Base-by-base conservation (phyloP, 2,329 filamentous ascomycete genomes). In the Colletotrichum sp. region DNA sequence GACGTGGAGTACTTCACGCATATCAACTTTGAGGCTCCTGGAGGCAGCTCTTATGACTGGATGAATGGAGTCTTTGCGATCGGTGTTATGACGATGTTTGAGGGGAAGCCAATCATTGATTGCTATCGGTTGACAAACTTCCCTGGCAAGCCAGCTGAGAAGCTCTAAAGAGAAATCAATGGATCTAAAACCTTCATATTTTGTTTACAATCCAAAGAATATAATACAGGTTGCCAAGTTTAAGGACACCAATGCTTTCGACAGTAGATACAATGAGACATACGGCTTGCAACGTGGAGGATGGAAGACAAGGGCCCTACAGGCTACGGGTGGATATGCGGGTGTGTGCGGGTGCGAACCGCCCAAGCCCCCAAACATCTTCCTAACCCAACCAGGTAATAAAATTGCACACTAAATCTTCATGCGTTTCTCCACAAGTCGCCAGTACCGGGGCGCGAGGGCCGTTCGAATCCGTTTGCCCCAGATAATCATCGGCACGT, bases 401-500 rank as follows among this genome's bases (percentile, higher is more conserved):
- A 24, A 44, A 8, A 13, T 21, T 28, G 21, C 32, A 26, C 4
- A 52, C 57, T 68, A 72, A 13, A 63, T 59, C 24, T 69, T 55
- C 57, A 36, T 59, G 21, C 64, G 72, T n/a, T 62, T 68, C 52
- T 77, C 69, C 64, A 76, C 76, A 49, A 77, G 59, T 12, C 72
- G 72, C 62, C 32, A 65, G 28, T 69, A 77, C 49, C 76, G 65
- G 5, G 68, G 68, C 8, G 72, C 72, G 16, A 77, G 72, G 30
- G 72, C 72, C 15, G 62, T 69, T 1, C 82, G 80, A 4, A 82
- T 79, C 52, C 39, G 78, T 77, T 84, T 84, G 7, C 83, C 83
- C 79, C 80, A 84, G 57, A 84, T 79, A 1, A 82, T 78, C 76
- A 84, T 78, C 0, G 82, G 83, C 0, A 84, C 62, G 4, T 79